These are phyloP conservation scores for Waitea zeae DNA, from an alignment of 1,284 basidiomycete species.

Conservation along the genomic window DNA sequence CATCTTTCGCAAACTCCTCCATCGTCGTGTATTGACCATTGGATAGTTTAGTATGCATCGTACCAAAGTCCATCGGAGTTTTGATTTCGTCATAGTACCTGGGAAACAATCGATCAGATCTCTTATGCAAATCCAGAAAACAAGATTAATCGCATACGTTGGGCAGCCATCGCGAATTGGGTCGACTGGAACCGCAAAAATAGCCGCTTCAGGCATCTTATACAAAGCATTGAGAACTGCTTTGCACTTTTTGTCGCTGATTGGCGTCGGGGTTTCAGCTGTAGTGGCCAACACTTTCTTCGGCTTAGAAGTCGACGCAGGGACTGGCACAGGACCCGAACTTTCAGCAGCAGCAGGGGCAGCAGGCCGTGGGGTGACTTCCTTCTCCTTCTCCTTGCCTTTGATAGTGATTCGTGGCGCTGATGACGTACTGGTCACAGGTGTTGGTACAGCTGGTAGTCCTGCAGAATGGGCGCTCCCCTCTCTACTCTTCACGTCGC, in stretches of 20 bases:
- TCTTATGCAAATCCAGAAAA: no score
- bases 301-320: no score
- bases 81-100: conserved; percentile 91
- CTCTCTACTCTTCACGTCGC: no score
- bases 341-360: no score
- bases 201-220: conserved; percentile 52
- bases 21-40: conserved; percentile 55
- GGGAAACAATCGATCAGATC: no score
- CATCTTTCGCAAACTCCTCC: conserved; percentile 70
- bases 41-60: conserved; percentile 61
- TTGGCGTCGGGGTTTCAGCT: conserved; percentile 20
- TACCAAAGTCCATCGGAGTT: conserved; percentile 89
- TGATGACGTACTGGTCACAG: no score
- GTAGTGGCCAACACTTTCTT: no score
- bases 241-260: conserved; percentile 70
- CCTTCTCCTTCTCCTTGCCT: conserved; percentile 51
- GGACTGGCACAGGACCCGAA: no score
- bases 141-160: conserved; percentile 40
- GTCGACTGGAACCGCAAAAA: conserved; percentile 82
- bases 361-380: conserved; percentile 17
- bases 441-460: no score
- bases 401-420: conserved; percentile 20
- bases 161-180: conserved; percentile 71
- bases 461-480: no score
- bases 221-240: conserved; percentile 49